These are phyloP conservation scores for Colletotrichum sojae DNA, from an alignment of 2,329 filamentous ascomycete species.

Conservation along the genomic window DNA sequence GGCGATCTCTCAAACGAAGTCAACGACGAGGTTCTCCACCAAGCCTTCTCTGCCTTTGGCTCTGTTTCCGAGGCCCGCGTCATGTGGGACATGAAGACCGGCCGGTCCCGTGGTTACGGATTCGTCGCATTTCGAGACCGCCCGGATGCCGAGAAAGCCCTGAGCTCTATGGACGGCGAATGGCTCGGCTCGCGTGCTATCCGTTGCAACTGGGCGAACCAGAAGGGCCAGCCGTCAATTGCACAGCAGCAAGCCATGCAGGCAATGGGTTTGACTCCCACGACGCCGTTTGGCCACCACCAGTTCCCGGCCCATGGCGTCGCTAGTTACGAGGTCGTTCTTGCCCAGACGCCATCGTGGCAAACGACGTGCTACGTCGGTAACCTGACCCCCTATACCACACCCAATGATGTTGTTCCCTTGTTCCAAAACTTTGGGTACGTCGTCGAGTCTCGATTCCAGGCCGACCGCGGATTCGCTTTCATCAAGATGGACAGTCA, in stretches of 20 bases:
- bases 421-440: slow-evolving; percentile 99
- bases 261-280: slow-evolving; percentile 98
- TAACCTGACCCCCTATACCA: slow-evolving; percentile 97
- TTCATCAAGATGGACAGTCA: slow-evolving; percentile 99
- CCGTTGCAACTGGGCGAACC: slow-evolving; percentile 99
- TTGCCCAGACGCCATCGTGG: slow-evolving; percentile 95
- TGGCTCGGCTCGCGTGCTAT: slow-evolving; percentile 99
- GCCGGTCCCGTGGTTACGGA: slow-evolving; percentile 95
- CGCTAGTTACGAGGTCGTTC: slow-evolving; percentile 97
- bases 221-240: slow-evolving; percentile 99
- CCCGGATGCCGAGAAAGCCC: slow-evolving; percentile 91
- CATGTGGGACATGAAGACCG: slow-evolving; percentile 99
- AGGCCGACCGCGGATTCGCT: slow-evolving; percentile 96
- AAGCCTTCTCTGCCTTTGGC: slow-evolving; percentile 96
- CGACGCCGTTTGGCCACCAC: slow-evolving; percentile 95
- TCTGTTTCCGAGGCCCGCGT: slow-evolving; percentile 97
- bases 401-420: slow-evolving; percentile 95
- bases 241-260: slow-evolving; percentile 98
- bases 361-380: slow-evolving; percentile 99
- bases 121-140: slow-evolving; percentile 98
- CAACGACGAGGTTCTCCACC: slow-evolving; percentile 93
- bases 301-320: slow-evolving; percentile 98
- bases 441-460: slow-evolving; percentile 97
- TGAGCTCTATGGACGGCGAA: slow-evolving; percentile 98
- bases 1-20: slow-evolving; percentile 98